Percentiles rank a stretch among this genome's conserved stretches.
phyloP scores from a whole-genome alignment of 2,329 filamentous ascomycete species.

The Thermochaetoides dissita region DNA sequence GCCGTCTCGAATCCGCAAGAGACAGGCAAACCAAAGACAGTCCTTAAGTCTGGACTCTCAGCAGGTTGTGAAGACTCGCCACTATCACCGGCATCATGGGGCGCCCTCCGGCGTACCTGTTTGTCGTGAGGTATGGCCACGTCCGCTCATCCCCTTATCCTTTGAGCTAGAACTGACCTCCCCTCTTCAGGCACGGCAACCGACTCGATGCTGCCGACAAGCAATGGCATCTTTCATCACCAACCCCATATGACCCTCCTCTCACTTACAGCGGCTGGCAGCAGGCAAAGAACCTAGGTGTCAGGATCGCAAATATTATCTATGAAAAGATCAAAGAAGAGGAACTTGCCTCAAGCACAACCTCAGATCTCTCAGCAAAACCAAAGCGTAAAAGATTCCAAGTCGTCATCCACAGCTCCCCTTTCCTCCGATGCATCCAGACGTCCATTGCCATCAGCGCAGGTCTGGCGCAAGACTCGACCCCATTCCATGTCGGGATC shows the following conservation, averaged over 20 bases:
- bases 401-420: slow-evolving; percentile 82
- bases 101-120: slow-evolving; percentile 28
- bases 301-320: slow-evolving; percentile 65
- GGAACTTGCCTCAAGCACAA: slow-evolving; percentile 23
- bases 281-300: slow-evolving; percentile 68
- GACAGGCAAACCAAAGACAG: too few species aligned
- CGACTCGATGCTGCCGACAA: slow-evolving; percentile 90
- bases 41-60: too few species aligned
- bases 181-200: slow-evolving; percentile 59
- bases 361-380: slow-evolving; percentile 9
- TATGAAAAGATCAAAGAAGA: slow-evolving; percentile 36
- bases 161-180: too few species aligned
- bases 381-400: slow-evolving; percentile 47
- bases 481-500: slow-evolving; percentile 13
- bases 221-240: slow-evolving; percentile 84
- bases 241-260: slow-evolving; percentile 88
- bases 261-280: slow-evolving; percentile 90
- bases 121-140: slow-evolving; percentile 26
- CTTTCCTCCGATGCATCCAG: slow-evolving; percentile 83
- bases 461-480: slow-evolving; percentile 56
- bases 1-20: too few species aligned
- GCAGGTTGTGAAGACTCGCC: too few species aligned
- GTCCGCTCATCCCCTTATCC: neutral
- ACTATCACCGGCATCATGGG: slow-evolving; percentile 23
- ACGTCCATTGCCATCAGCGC: slow-evolving; percentile 80